phyloP scores from a whole-genome alignment of 2,329 filamentous ascomycete species.

The Teratosphaeria nubilosa region DNA sequence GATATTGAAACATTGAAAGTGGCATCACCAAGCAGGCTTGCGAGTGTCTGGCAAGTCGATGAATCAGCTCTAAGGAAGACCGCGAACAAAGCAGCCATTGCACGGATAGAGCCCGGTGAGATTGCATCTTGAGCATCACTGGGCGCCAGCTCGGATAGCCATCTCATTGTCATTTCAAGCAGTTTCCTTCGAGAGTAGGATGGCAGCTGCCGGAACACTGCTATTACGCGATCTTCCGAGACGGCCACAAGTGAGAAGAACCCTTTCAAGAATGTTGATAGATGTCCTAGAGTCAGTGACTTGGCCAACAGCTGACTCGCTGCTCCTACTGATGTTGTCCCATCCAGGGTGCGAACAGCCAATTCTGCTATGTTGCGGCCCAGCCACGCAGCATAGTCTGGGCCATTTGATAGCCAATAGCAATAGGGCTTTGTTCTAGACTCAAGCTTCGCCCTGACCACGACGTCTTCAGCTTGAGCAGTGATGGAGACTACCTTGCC shows the following conservation, averaged over 20 bases:
- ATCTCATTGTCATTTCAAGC: constrained; percentile 26
- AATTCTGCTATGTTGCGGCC: constrained; percentile 48
- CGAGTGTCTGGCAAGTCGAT: constrained; percentile 7
- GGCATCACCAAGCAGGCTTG: constrained; percentile 15
- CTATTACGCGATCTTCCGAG: not conserved
- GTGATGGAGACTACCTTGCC: constrained; percentile 49
- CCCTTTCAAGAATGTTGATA: constrained; percentile 17
- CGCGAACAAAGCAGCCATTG: constrained; percentile 8
- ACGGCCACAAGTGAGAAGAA: constrained; percentile 1
- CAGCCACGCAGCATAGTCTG: constrained; percentile 61
- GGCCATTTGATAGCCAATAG: constrained; percentile 57
- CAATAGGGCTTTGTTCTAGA: constrained; percentile 39
- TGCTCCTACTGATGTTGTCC: not conserved
- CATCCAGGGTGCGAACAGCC: constrained; percentile 3
- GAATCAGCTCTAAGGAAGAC: not conserved
- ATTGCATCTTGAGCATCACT: not conserved
- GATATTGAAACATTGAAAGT: constrained; percentile 12
- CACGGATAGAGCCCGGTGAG: not conserved
- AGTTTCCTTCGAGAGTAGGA: constrained; percentile 31
- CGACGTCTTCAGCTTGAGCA: constrained; percentile 48
- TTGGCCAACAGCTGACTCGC: constrained; percentile 43
- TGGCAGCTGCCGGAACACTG: constrained; percentile 7
- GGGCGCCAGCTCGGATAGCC: constrained; percentile 12
- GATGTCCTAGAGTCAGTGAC: constrained; percentile 61
- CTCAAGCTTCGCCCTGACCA: constrained; percentile 24